phyloP scores from a whole-genome alignment of 805 yeast species.

The Wickerhamomyces chambardii region DNA sequence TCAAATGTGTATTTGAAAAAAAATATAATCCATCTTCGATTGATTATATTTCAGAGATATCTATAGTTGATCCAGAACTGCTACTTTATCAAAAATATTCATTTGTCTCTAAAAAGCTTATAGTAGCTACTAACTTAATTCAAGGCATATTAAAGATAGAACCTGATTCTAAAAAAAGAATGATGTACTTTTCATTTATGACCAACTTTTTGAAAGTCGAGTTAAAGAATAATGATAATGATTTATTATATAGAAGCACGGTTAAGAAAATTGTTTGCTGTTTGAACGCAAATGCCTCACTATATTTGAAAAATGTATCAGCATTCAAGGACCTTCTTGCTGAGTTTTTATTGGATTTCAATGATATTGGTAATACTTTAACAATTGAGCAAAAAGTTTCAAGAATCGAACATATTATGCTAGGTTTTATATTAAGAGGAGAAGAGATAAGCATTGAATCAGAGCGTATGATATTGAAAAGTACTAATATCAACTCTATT shows the following conservation, averaged over 20 bases:
- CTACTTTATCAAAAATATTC: constrained; percentile 5
- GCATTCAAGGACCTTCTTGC: not conserved
- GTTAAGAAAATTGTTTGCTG: not conserved
- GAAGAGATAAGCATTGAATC: too few species aligned
- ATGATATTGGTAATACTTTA: not conserved
- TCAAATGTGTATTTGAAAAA: constrained; percentile 9
- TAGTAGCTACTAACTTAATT: constrained; percentile 9
- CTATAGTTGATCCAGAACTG: constrained; percentile 9
- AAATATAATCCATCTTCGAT: constrained; percentile 7
- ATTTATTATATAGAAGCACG: not conserved
- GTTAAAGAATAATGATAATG: not conserved
- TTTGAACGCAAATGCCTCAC: not conserved
- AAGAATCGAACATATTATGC: not conserved
- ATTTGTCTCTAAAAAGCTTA: constrained; percentile 12
- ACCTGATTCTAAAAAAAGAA: constrained; percentile 2
- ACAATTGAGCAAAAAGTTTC: not conserved
- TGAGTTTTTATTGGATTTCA: not conserved
- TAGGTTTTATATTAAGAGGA: too few species aligned
- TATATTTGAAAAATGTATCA: not conserved
- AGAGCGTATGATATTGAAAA: not conserved
- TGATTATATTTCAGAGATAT: constrained; percentile 9
- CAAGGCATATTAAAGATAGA: constrained; percentile 8
- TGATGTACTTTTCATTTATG: constrained; percentile 8
- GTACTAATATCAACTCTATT: not conserved
- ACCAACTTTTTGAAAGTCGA: constrained; percentile 9